Base-by-base conservation (phyloP, 305 asterid species). In the Andrographis paniculata region DNA sequence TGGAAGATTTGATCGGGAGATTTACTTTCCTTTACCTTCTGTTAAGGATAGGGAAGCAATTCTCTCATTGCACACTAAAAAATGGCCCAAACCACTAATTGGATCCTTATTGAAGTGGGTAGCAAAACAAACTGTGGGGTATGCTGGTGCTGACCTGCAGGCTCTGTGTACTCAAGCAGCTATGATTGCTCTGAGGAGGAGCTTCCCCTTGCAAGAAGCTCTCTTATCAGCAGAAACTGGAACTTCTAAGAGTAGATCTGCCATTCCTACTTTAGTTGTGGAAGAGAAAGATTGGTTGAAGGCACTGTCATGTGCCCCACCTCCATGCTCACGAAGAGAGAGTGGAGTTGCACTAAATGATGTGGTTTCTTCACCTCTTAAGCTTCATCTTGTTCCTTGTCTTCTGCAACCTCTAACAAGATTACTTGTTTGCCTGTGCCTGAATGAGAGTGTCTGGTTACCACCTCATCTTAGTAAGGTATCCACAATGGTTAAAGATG, bases 81-180 rank as follows among this genome's bases (percentile, higher is more conserved):
- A 87, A 66, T 91, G 99, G 99, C 94, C 96, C 20, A 84, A 77
- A 63, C 99, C 86, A 17, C 72, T 83, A 33, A 43, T 71, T 69
- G 99, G 99, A 21, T 67, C 94, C 61, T 63, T 87, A 53, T 78
- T 84, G 64, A 87, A 77, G 73, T 77, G 79, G 84, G 77, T 91
- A 24, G 89, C 96, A 12, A 74, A 65, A 63, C 68, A 62, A 73
- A 91, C 99, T 54, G 87, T 77, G 62, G 99, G 99, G 53, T 91
- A 69, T 71, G 99, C 96, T 60, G 99, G 99, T 67, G 99, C 99
- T 52, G 99, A 91, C 71, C 69, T 91, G 50, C 99, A 91, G 82
- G 94, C 96, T 45, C 96, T 91, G 50, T 87, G 99, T 77, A 84
- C 96, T 47, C 99, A 91, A 73, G 93, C 93, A n/a, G 96, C 94